phyloP scores from a whole-genome alignment of 2,329 filamentous ascomycete genomes.

The Endoconidiophora polonica region DNA sequence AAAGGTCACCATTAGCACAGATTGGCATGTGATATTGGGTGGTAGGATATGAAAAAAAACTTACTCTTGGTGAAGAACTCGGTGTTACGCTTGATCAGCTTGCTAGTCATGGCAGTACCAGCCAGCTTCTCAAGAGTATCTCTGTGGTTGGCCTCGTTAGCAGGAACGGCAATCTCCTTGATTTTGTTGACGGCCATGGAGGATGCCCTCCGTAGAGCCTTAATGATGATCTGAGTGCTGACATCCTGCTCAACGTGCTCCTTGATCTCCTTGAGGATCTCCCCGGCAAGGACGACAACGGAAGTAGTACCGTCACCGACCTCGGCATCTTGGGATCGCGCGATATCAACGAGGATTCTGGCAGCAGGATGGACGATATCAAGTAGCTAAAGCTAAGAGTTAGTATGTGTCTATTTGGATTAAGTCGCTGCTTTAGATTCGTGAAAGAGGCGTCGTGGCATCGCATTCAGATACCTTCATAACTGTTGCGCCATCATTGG shows the following conservation, averaged over 20 bases:
- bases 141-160: conserved; percentile 63
- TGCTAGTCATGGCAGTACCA: conserved; percentile 96
- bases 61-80: conserved; percentile 92
- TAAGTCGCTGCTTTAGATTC: too few species aligned
- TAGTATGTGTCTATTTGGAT: too few species aligned
- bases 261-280: conserved; percentile 92
- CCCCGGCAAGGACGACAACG: conserved; percentile 91
- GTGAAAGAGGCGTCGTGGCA: too few species aligned
- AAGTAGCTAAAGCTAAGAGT: conserved; percentile 48
- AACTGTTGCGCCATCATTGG: conserved; percentile 95
- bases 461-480: conserved; percentile 58
- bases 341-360: conserved; percentile 93
- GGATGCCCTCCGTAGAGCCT: conserved; percentile 76
- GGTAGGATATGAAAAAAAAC: not conserved
- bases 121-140: conserved; percentile 84
- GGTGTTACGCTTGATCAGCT: conserved; percentile 94
- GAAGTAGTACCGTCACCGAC: conserved; percentile 97
- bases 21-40: conserved; percentile 1
- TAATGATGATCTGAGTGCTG: conserved; percentile 94
- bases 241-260: conserved; percentile 94
- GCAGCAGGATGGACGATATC: conserved; percentile 97
- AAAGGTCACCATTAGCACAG: conserved; percentile 3
- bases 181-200: conserved; percentile 95
- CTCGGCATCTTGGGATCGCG: conserved; percentile 96
- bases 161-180: conserved; percentile 87